These are phyloP conservation scores for Ganoderma lucidum DNA, from an alignment of 1,284 basidiomycete species.

Conservation along the genomic window DNA sequence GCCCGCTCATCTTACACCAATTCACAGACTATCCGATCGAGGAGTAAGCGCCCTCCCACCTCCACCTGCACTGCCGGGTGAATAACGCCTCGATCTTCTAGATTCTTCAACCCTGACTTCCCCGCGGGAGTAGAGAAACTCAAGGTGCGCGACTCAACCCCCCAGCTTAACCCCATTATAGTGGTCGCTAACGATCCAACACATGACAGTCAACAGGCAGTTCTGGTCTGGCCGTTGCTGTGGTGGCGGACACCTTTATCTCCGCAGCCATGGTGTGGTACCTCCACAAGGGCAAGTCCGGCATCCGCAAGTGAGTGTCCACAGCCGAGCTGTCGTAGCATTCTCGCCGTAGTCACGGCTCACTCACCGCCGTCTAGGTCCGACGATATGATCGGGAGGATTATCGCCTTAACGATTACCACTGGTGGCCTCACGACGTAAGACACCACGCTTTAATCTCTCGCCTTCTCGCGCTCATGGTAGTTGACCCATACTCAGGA, in stretches of 20 bases:
- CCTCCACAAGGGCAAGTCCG: slow-evolving; percentile 2
- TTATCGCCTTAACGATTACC: neutral
- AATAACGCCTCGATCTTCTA: neutral
- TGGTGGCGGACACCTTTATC: neutral
- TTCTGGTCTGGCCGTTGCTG: neutral
- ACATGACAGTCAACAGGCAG: neutral
- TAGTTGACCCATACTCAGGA: neutral
- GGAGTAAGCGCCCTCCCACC: neutral
- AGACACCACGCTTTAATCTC: neutral
- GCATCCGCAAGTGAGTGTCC: neutral
- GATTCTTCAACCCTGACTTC: neutral
- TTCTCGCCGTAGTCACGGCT: neutral
- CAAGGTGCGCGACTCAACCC: neutral
- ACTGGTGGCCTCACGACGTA: neutral
- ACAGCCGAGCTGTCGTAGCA: neutral
- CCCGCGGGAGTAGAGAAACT: neutral
- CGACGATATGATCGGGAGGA: neutral
- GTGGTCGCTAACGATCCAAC: neutral
- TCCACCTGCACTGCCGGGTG: neutral
- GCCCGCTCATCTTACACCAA: neutral
- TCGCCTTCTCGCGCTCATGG: neutral
- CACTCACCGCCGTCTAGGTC: neutral
- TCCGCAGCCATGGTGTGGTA: slow-evolving; percentile 1
- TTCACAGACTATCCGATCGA: neutral
- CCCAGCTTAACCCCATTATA: neutral